Evolutionary conservation across 371 early-diverging fungal species (phyloP).

Genomic region (Dichotomocladium elegans): DNA sequence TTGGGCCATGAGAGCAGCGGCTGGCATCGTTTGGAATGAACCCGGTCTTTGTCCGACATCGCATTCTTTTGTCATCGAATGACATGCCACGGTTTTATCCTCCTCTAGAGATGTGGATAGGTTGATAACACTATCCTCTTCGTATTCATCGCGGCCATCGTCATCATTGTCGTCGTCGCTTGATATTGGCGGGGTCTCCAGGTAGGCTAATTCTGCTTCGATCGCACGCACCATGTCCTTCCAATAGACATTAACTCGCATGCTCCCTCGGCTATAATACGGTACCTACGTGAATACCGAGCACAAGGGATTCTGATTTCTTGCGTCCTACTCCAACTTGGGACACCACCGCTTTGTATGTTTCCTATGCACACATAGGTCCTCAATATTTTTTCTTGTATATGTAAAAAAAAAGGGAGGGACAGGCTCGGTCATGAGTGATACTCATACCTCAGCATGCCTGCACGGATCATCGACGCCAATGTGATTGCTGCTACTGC

Average conservation of each 20-base stretch:
- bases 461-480: neutral
- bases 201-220: neutral
- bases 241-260: neutral
- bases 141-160: neutral
- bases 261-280: neutral
- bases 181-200: too few relatives aligned
- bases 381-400: too few relatives aligned
- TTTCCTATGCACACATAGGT: too few relatives aligned
- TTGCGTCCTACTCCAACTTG: neutral
- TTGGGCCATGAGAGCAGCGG: neutral
- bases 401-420: too few relatives aligned
- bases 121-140: neutral
- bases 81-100: neutral
- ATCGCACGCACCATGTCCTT: conserved; percentile 7
- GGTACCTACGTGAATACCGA: neutral
- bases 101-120: neutral
- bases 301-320: neutral
- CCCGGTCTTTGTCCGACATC: neutral
- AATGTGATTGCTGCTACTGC: too few relatives aligned
- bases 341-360: conserved; percentile 3
- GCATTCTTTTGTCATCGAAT: neutral
- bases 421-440: neutral
- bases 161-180: neutral
- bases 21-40: neutral
- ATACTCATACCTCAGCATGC: neutral